phyloP scores from a whole-genome alignment of 179 eudicot genomes.

The Spergularia azorica region DNA sequence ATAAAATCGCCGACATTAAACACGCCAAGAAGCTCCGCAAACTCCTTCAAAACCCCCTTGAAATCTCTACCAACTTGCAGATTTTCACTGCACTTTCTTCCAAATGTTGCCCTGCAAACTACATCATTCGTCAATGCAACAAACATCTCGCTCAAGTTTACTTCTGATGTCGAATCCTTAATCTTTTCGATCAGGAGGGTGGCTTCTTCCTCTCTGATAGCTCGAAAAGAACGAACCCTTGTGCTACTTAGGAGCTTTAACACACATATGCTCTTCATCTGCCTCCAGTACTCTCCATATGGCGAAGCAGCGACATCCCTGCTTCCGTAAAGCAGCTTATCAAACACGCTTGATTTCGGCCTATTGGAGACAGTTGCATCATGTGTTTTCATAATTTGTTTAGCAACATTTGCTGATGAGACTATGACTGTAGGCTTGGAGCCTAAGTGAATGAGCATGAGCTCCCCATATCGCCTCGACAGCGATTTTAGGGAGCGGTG shows the following conservation, averaged over 20 bases:
- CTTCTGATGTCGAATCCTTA: not conserved
- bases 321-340: not conserved
- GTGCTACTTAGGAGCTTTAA: conserved; percentile 18
- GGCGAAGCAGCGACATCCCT: conserved; percentile 13
- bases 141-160: conserved; percentile 22
- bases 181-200: conserved; percentile 1
- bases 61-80: conserved; percentile 25
- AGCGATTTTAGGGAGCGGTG: conserved; percentile 32
- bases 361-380: conserved; percentile 20
- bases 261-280: conserved; percentile 28
- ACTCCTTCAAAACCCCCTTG: conserved; percentile 23
- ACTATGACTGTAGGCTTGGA: conserved; percentile 20
- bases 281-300: conserved; percentile 33
- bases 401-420: conserved; percentile 20
- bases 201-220: conserved; percentile 24
- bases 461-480: conserved; percentile 36
- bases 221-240: conserved; percentile 21
- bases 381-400: conserved; percentile 34
- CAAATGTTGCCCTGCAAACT: conserved; percentile 47
- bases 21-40: conserved; percentile 32
- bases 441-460: conserved; percentile 46
- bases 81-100: conserved; percentile 37
- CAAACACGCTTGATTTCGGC: not conserved
- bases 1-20: conserved; percentile 37
- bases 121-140: conserved; percentile 27